Conservation (phyloP, 2,329 filamentous ascomycete species). For the Coniochaeta sp. region DNA sequence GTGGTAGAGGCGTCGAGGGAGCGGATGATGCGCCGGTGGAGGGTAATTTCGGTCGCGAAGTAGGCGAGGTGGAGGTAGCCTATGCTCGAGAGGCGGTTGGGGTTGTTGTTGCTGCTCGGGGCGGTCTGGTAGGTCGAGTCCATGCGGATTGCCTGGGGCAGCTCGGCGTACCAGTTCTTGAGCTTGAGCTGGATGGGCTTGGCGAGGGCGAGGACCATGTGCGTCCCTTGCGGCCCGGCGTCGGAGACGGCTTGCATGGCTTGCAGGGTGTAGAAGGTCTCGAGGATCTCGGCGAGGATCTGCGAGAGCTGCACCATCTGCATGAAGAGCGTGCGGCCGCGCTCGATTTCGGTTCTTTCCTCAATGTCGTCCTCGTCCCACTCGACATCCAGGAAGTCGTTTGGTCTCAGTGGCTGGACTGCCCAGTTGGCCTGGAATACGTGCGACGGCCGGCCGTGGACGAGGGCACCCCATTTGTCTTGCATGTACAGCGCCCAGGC, state of each 20-base stretch:
- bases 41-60: conserved; percentile 88
- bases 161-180: conserved; percentile 71
- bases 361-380: conserved; percentile 55
- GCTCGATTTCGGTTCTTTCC: conserved; percentile 58
- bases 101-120: conserved; percentile 23
- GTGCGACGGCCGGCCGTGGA: conserved; percentile 80
- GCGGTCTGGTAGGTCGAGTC: conserved; percentile 45
- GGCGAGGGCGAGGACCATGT: conserved; percentile 65
- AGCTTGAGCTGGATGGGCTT: conserved; percentile 79
- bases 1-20: conserved; percentile 49
- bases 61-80: conserved; percentile 86
- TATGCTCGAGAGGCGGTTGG: conserved; percentile 48
- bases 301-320: conserved; percentile 70
- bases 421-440: conserved; percentile 67
- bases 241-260: conserved; percentile 63
- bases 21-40: conserved; percentile 85
- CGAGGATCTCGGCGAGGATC: conserved; percentile 72
- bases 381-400: conserved; percentile 69
- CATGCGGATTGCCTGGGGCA: conserved; percentile 61
- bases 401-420: conserved; percentile 55
- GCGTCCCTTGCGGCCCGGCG: conserved; percentile 63
- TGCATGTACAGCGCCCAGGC: conserved; percentile 93
- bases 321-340: conserved; percentile 63
- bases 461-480: conserved; percentile 77
- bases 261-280: conserved; percentile 74